These are phyloP conservation scores for Hysterium pulicare DNA, from an alignment of 2,329 filamentous ascomycete genomes.

Conservation along the genomic window DNA sequence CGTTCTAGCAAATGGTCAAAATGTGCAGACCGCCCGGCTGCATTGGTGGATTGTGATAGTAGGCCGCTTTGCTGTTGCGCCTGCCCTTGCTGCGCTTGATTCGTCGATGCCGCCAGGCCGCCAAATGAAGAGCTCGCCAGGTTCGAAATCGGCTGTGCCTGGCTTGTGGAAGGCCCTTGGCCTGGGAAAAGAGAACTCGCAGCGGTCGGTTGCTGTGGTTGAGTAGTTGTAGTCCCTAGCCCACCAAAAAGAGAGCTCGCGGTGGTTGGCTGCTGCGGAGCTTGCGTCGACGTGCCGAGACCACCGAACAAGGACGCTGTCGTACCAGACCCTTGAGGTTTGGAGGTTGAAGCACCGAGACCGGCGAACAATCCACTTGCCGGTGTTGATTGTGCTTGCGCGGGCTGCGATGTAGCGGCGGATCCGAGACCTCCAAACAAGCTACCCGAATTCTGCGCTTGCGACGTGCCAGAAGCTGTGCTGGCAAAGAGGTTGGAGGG, in stretches of 20 bases:
- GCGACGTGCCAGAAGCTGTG: background rate
- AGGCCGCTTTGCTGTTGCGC: constrained; percentile 28
- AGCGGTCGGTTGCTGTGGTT: constrained; percentile 30
- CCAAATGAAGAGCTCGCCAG: constrained; percentile 1
- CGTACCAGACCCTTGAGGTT: constrained; percentile 11
- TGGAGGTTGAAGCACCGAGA: constrained; percentile 6
- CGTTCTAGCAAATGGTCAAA: constrained; percentile 64
- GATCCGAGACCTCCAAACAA: constrained; percentile 6
- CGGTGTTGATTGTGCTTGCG: background rate
- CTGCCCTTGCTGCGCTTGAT: constrained; percentile 9
- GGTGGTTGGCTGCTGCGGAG: constrained; percentile 25
- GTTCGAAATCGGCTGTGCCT: background rate
- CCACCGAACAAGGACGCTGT: constrained; percentile 15
- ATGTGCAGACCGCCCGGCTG: constrained; percentile 52
- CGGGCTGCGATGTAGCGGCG: background rate
- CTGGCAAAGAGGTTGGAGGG: constrained; percentile 28
- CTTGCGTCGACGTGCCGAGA: constrained; percentile 19
- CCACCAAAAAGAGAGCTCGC: constrained; percentile 11
- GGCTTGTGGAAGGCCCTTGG: constrained; percentile 1
- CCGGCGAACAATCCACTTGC: background rate
- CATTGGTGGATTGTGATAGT: constrained; percentile 30
- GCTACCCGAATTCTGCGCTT: constrained; percentile 1
- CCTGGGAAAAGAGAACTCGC: constrained; percentile 5
- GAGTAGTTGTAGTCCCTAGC: constrained; percentile 8
- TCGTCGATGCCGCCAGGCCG: constrained; percentile 1